Evolutionary conservation across 2,329 filamentous ascomycete genomes (phyloP).

Genomic region (Paraconiothyrium sp.): DNA sequence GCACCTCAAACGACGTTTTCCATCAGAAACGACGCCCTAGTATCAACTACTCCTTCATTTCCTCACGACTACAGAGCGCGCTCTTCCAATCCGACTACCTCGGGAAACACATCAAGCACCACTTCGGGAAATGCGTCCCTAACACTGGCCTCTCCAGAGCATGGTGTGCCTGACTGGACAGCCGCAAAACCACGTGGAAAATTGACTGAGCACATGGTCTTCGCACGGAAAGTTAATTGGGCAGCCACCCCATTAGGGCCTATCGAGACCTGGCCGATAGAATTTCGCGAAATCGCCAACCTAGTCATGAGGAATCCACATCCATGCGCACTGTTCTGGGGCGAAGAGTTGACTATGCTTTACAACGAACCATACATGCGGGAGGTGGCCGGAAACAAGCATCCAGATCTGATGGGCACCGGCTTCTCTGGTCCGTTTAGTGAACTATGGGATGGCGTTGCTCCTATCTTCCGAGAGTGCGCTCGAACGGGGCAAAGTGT

Average conservation of each 20-base stretch:
- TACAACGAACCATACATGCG: constrained; percentile 54
- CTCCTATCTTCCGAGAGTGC: constrained; percentile 40
- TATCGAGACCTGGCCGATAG: constrained; percentile 58
- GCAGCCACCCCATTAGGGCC: constrained; percentile 58
- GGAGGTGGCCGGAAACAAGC: constrained; percentile 38
- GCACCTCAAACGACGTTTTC: constrained; percentile 4
- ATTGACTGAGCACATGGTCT: constrained; percentile 43
- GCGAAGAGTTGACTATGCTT: constrained; percentile 48
- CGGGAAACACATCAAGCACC: constrained; percentile 26
- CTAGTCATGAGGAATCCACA: constrained; percentile 43
- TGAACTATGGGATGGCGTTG: constrained; percentile 53
- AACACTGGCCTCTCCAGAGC: constrained; percentile 32
- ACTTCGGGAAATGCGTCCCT: constrained; percentile 31
- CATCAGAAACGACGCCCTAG: constrained; percentile 24
- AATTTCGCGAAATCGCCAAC: constrained; percentile 55
- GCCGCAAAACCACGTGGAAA: constrained; percentile 29
- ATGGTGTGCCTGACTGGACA: constrained; percentile 42
- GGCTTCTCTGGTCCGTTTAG: constrained; percentile 47
- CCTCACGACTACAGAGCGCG: constrained; percentile 16
- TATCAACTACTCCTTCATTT: constrained; percentile 27
- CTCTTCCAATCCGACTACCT: constrained; percentile 16
- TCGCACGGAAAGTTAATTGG: constrained; percentile 60
- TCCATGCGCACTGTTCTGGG: constrained; percentile 54
- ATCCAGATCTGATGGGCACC: constrained; percentile 45
- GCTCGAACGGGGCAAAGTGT: constrained; percentile 40